phyloP scores from a whole-genome alignment of 1,284 basidiomycete genomes.

The Sanghuangporus sanghuang region DNA sequence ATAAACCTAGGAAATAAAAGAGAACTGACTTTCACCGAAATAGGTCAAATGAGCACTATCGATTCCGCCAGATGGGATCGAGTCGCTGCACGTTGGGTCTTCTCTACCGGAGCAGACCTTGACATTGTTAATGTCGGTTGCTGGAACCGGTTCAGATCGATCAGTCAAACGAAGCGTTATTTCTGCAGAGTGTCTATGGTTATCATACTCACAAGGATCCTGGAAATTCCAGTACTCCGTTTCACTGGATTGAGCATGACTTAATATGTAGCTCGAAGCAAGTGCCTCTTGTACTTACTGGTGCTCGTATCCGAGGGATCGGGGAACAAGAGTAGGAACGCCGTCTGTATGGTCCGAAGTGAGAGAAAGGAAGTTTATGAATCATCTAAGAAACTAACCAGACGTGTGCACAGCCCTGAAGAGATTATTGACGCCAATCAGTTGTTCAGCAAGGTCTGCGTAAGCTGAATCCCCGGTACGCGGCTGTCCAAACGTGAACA shows the following conservation, averaged over 20 bases:
- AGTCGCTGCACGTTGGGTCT: constrained; percentile 18
- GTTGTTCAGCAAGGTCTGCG: constrained; percentile 34
- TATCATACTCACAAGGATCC: constrained; percentile 6
- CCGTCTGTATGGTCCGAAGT: background rate
- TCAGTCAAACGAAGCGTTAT: background rate
- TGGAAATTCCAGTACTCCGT: constrained; percentile 15
- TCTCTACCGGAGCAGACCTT: constrained; percentile 10
- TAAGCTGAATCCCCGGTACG: constrained; percentile 41
- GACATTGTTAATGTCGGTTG: background rate
- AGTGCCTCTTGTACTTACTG: background rate
- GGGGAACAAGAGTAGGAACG: constrained; percentile 13
- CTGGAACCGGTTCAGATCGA: background rate
- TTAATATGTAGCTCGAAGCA: background rate
- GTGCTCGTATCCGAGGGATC: constrained; percentile 9
- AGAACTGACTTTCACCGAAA: constrained; percentile 12
- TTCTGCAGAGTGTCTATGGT: background rate
- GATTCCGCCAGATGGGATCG: constrained; percentile 12
- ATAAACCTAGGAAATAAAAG: background rate
- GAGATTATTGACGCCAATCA: constrained; percentile 31
- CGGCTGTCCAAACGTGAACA: constrained; percentile 46
- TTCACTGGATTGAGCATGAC: background rate
- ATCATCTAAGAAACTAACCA: background rate
- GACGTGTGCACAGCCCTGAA: constrained; percentile 28
- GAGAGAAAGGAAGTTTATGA: background rate
- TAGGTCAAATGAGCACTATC: constrained; percentile 12